Conservation (phyloP, 495 filamentous ascomycete genomes). For the Xylaria bambusicola region DNA sequence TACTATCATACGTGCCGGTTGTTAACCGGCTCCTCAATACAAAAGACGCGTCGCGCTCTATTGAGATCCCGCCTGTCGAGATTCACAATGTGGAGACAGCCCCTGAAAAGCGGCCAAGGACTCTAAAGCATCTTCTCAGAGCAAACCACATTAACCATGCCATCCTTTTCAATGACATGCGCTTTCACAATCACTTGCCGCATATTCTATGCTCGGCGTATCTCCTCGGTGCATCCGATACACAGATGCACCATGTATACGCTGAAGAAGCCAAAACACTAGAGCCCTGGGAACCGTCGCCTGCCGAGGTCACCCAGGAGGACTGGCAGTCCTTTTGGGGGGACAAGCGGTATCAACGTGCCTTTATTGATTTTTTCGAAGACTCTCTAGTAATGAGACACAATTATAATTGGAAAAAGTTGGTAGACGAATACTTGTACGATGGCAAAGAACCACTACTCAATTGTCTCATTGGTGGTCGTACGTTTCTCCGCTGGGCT, state of each 20-base stretch:
- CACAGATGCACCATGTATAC: conserved; percentile 76
- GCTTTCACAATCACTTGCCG: conserved; percentile 84
- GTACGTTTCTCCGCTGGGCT: conserved; percentile 54
- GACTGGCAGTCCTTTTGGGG: conserved; percentile 89
- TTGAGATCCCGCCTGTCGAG: conserved; percentile 69
- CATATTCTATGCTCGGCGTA: conserved; percentile 87
- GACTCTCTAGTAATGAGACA: conserved; percentile 73
- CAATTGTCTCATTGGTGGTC: conserved; percentile 71
- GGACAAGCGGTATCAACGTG: conserved; percentile 76
- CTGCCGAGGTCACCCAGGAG: conserved; percentile 73
- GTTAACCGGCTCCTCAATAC: conserved; percentile 45
- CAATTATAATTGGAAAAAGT: conserved; percentile 80
- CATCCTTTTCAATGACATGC: conserved; percentile 73
- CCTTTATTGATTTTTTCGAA: conserved; percentile 90
- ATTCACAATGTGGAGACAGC: conserved; percentile 77
- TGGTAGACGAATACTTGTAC: conserved; percentile 75
- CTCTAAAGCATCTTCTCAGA: conserved; percentile 84
- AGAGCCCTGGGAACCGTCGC: conserved; percentile 83
- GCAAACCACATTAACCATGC: conserved; percentile 90
- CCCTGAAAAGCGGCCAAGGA: conserved; percentile 74
- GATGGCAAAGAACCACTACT: conserved; percentile 74
- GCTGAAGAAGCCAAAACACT: conserved; percentile 69
- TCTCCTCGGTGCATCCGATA: conserved; percentile 70
- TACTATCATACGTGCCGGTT: conserved; percentile 52
- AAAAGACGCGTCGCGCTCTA: conserved; percentile 36